A percentile compares a stretch with the other conserved stretches of the same genome.
Conservation (phyloP, 2,329 filamentous ascomycete species). For the Aspergillus carbonarius region DNA sequence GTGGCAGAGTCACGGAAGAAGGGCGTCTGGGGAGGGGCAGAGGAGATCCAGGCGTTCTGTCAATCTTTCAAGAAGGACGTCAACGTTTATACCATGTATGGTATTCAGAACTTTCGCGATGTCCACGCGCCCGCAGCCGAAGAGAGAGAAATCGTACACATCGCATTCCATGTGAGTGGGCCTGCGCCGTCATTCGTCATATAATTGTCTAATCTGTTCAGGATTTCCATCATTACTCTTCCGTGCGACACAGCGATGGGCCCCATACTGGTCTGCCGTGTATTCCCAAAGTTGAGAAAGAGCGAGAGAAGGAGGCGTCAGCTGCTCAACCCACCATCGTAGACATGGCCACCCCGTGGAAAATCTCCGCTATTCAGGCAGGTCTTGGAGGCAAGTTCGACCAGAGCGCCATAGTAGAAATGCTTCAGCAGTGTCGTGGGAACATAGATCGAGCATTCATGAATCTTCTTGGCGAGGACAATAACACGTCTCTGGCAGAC, state of each 20-base stretch:
- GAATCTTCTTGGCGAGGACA: conserved; percentile 51
- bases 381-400: conserved; percentile 53
- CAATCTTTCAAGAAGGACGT: conserved; percentile 62
- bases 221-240: conserved; percentile 67
- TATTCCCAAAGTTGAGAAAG: conserved; percentile 33
- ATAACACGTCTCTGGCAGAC: conserved; percentile 22
- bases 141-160: conserved; percentile 49
- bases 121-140: conserved; percentile 41
- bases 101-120: conserved; percentile 47
- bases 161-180: conserved; percentile 61
- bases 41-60: conserved; percentile 67
- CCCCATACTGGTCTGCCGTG: conserved; percentile 58
- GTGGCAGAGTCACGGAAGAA: conserved; percentile 60
- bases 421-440: conserved; percentile 54
- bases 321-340: conserved; percentile 22
- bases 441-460: conserved; percentile 55
- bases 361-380: conserved; percentile 54
- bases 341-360: conserved; percentile 53
- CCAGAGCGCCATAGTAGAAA: conserved; percentile 52
- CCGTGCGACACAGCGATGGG: conserved; percentile 60
- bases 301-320: conserved; percentile 12
- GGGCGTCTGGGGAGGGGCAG: conserved; percentile 65
- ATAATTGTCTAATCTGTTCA: conserved; percentile 30
- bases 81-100: conserved; percentile 54
- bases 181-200: not conserved